Evolutionary conservation across 441 rosid genomes (phyloP).

Genomic region (Adansonia madagascariensis): DNA sequence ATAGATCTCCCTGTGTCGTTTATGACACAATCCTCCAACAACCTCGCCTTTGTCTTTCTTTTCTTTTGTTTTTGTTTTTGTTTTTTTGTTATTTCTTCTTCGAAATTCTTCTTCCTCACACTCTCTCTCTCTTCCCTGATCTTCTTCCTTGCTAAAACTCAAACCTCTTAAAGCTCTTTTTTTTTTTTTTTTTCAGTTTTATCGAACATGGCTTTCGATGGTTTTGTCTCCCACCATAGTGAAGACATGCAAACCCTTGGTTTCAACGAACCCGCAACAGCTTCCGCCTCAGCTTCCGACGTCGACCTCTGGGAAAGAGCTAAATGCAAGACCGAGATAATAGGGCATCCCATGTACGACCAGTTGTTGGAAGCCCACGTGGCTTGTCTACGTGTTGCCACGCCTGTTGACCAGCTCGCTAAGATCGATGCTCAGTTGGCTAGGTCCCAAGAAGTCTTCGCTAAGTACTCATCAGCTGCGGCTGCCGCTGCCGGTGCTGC

Average conservation of each 20-base stretch:
- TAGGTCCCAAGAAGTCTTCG: conserved; percentile 35
- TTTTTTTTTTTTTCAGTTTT: no score
- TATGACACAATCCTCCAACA: conserved; percentile 9
- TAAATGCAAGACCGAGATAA: conserved; percentile 39
- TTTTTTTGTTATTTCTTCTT: neutral
- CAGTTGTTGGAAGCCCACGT: conserved; percentile 47
- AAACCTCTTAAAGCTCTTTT: neutral
- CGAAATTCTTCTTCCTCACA: neutral
- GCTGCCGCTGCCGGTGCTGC: neutral
- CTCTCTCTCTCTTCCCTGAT: neutral
- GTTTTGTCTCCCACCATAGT: neutral
- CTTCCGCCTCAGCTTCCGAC: neutral
- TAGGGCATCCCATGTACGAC: conserved; percentile 46
- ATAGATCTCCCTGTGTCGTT: conserved; percentile 8
- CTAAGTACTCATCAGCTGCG: conserved; percentile 34
- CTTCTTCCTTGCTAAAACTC: conserved; percentile 17
- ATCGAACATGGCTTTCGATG: conserved; percentile 18
- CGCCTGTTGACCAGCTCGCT: conserved; percentile 47
- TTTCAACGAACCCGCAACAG: neutral
- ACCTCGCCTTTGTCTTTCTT: neutral
- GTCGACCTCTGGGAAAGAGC: conserved; percentile 34
- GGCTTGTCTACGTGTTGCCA: conserved; percentile 44
- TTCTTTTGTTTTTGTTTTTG: neutral
- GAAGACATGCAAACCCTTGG: conserved; percentile 17
- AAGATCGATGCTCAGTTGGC: conserved; percentile 47